Evolutionary conservation across 352 stramenopile genomes (phyloP).

Genomic region (Pythium rhizo-oryzae): DNA sequence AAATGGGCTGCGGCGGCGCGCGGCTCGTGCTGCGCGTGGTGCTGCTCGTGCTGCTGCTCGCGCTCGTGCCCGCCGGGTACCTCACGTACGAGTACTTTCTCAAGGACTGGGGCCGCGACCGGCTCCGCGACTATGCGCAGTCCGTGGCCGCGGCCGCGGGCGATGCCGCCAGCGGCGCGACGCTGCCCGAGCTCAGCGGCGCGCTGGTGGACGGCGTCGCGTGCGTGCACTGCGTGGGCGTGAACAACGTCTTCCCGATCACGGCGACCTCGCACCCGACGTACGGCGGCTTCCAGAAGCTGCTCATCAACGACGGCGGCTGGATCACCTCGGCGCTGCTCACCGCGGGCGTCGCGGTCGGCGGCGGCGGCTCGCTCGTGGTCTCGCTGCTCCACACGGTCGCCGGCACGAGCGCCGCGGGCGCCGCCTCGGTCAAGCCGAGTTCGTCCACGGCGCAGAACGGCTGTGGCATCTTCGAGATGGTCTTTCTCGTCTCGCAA

Average conservation of each 20-base stretch:
- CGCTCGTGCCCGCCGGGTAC: conserved; percentile 40
- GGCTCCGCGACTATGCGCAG: conserved; percentile 17
- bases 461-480: conserved; percentile 38
- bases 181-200: conserved; percentile 19
- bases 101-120: conserved; percentile 50
- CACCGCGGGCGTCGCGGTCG: conserved; percentile 38
- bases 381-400: conserved; percentile 27
- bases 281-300: conserved; percentile 40
- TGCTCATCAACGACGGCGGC: conserved; percentile 48
- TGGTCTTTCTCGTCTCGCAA: conserved; percentile 41
- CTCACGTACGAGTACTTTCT: conserved; percentile 49
- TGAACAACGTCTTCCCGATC: conserved; percentile 52
- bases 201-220: conserved; percentile 30
- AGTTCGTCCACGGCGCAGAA: conserved; percentile 29
- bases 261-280: conserved; percentile 34
- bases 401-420: background rate
- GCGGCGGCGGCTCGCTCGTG: conserved; percentile 27
- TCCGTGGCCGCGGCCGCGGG: background rate
- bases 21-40: conserved; percentile 35
- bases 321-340: conserved; percentile 33
- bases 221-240: conserved; percentile 44
- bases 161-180: conserved; percentile 13
- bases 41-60: conserved; percentile 33
- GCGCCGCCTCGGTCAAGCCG: conserved; percentile 18
- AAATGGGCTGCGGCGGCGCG: conserved; percentile 30